Conservation (phyloP, 768 basidiomycete genomes). For the Termitomyces sp. region DNA sequence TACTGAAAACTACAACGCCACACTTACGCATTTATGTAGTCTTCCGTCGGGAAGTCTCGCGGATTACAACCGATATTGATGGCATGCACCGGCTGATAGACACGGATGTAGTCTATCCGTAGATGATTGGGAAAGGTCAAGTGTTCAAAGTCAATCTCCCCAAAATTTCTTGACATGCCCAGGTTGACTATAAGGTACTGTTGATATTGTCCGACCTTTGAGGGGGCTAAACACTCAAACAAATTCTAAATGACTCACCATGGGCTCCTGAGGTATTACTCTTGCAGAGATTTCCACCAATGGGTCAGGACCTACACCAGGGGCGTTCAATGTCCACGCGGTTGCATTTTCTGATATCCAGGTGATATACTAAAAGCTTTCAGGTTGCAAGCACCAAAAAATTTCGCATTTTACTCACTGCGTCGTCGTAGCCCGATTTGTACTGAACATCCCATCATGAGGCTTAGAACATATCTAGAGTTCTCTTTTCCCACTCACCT, state of each 20-base stretch:
- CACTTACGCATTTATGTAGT: constrained; percentile 60
- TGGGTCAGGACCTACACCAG: constrained; percentile 61
- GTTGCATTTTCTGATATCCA: constrained; percentile 69
- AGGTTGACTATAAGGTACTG: constrained; percentile 81
- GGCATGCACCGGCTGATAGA: constrained; percentile 59
- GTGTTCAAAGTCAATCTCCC: constrained; percentile 59
- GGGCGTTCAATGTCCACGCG: constrained; percentile 72
- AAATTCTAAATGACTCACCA: constrained; percentile 46
- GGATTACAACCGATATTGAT: constrained; percentile 74
- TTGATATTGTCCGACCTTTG: neutral
- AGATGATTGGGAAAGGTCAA: constrained; percentile 60
- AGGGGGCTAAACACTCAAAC: neutral
- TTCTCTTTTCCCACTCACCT: constrained; percentile 36
- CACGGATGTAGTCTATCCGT: constrained; percentile 49
- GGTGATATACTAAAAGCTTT: constrained; percentile 60
- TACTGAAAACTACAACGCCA: neutral
- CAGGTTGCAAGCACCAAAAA: neutral
- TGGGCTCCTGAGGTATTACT: constrained; percentile 75
- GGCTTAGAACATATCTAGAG: constrained; percentile 1
- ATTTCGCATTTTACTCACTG: constrained; percentile 34
- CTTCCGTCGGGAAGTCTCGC: constrained; percentile 53
- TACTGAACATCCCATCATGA: constrained; percentile 28
- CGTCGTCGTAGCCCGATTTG: constrained; percentile 56
- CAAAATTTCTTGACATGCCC: constrained; percentile 80
- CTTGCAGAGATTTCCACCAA: constrained; percentile 58